Base-by-base conservation (phyloP, 2,329 filamentous ascomycete species). In the Fusarium nygamai region DNA sequence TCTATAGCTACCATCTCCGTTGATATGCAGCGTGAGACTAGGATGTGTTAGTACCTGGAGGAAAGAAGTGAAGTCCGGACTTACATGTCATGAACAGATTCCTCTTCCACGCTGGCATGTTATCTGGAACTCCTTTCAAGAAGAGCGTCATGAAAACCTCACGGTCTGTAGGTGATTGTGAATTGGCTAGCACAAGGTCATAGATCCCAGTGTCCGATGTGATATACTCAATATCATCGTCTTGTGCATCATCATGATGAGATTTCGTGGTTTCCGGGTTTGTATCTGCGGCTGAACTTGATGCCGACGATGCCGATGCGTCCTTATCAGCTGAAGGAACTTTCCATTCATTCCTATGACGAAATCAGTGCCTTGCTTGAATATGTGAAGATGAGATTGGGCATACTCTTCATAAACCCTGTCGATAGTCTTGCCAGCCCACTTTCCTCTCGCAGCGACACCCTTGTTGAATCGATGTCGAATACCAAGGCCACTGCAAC, bases 391-490 rank as follows among this genome's bases (percentile, higher is more conserved):
- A 2, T 4, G 0, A 1, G 2, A 11, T 3, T 7, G 0, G 0
- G 39, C 61, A 38, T 29, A 78, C 77, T 74, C 75, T 17, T 76
- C 34, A 19, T 78, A 78, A 4, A 78, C 63, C 3, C 38, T 64
- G 2, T 78, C 75, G 39, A 78, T 78, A 4, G 73, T 78, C 63
- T 76, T 78, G 3, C 77, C 77, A 11, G 64, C 75, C 77, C 77
- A 78, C 38, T 78, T 78, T 2, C 77, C 77, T 27, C 77, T 54
- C 3, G 77, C 69, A 7, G 77, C 76, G 22, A 78, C 72, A 12
- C 77, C 77, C 59, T 78, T 69, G 50, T 78, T 78, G 34, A 78
- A 78, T 2, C 77, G 74, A 47, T 78, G 77, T 2, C 77, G 68
- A 60, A 78, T 69, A 1, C 77, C 76, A 12, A 78, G 27, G 1